Base-by-base conservation (phyloP, 495 filamentous ascomycete genomes). In the Trichoderma reesei region DNA sequence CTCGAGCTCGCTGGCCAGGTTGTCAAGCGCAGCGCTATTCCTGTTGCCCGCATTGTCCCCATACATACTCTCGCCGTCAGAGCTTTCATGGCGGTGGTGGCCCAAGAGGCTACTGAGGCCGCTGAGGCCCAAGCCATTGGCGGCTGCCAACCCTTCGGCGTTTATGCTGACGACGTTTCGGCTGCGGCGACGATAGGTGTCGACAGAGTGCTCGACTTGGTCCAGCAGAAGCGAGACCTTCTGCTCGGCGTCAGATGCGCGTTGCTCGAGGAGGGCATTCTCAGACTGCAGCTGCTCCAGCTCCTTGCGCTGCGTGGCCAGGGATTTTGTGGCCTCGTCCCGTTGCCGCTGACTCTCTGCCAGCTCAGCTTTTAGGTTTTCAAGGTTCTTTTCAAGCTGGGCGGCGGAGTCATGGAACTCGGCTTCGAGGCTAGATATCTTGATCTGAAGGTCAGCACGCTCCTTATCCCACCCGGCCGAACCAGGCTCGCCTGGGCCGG, bases 171-270 rank as follows among this genome's bases (percentile, higher is more conserved):
- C 69, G n/a, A 65, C 67, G 64, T 72, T 72, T 60, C 78, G 71
- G 69, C 77, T 74, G 64, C 78, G 92, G 59, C 94, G 87, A 56
- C 94, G 89, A 74, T 96, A 97, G 69, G 93, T 94, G 73, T 93
- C 92, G 16, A 99, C 94, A 3, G 90, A 95, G 14, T 84, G 84
- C 70, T 92, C 92, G 38, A 99, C 90, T 70, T 97, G 93, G 72
- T 98, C 91, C 34, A 99, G 84, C 26, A 98, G 85, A 71, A 96
- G 85, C 46, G 88, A 89, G 59, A 98, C 95, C 69, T 93, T 95
- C 54, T 90, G 84, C 76, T 99, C 94, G 13, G 94, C 94, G 70
- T 96, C 92, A 38, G 86, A 78, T 10, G 92, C 93, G 42, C 93
- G 86, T 34, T 79, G 80, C 70, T 96, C 94, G 1, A 98, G 83